Evolutionary conservation across 2,329 filamentous ascomycete genomes (phyloP).

Genomic region (Neofusicoccum kwambonambiense): DNA sequence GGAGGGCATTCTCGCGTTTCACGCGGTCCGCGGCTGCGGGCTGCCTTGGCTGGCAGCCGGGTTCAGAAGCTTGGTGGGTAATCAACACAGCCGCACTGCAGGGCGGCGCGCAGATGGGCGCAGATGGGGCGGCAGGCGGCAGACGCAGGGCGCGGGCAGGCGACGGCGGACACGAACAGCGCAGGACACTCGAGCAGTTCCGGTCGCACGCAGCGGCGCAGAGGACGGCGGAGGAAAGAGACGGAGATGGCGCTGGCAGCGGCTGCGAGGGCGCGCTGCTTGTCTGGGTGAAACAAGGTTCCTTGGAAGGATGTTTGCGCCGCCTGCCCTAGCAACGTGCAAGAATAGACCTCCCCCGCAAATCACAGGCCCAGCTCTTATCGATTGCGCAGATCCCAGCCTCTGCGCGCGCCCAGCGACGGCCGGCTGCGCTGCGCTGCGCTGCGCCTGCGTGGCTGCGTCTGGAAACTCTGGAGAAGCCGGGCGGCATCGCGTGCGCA

Average conservation of each 20-base stretch:
- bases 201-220: neutral
- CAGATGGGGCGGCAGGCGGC: neutral
- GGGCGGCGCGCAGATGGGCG: neutral
- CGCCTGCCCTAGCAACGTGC: neutral
- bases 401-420: neutral
- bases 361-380: neutral
- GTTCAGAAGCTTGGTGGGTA: constrained; percentile 7
- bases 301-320: neutral
- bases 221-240: neutral
- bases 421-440: neutral
- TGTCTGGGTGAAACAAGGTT: constrained; percentile 5
- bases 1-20: constrained; percentile 16
- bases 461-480: neutral
- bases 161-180: no score
- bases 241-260: neutral
- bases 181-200: no score
- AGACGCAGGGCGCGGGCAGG: no score
- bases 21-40: constrained; percentile 11
- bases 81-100: constrained; percentile 8
- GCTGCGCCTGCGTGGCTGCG: neutral
- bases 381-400: constrained; percentile 13
- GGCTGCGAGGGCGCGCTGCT: neutral
- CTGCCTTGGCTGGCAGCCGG: constrained; percentile 18
- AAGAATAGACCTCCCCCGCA: constrained; percentile 6
- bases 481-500: neutral